These are phyloP conservation scores for Gaultheria prostrata DNA, from an alignment of 148 eudicot species.

Conservation along the genomic window DNA sequence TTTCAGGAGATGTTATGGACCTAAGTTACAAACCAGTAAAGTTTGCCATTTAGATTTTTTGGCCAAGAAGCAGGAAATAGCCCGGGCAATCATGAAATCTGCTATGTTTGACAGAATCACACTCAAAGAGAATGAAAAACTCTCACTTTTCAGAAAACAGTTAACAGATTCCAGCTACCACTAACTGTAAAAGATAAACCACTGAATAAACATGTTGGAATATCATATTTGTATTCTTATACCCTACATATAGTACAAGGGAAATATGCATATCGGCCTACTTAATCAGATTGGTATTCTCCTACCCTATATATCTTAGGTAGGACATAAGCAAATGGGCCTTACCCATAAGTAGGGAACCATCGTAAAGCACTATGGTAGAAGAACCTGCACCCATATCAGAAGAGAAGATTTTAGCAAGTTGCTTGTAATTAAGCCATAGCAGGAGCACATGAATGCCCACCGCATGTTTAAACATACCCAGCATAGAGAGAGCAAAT, in stretches of 20 bases:
- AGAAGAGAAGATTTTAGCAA: constrained; percentile 5
- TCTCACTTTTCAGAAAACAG: not conserved
- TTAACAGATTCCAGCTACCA: not conserved
- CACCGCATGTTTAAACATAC: not conserved
- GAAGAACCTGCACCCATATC: constrained; percentile 61
- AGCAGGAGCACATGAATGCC: not conserved
- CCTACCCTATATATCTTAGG: not conserved
- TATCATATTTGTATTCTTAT: not conserved
- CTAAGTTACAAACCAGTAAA: not conserved
- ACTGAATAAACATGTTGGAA: not conserved
- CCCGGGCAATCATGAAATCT: not conserved
- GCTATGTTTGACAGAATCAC: not conserved
- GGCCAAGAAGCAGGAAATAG: not conserved
- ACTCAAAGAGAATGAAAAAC: not conserved
- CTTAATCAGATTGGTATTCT: constrained; percentile 26
- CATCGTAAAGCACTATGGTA: constrained; percentile 95
- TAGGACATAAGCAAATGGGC: not conserved
- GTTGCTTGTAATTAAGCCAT: not conserved
- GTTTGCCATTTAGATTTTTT: not conserved
- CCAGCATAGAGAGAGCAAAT: not conserved
- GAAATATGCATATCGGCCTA: constrained; percentile 16
- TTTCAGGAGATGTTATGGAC: not conserved
- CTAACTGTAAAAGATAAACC: not conserved
- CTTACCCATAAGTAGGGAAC: constrained; percentile 96
- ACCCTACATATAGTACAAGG: not conserved